Evolutionary conservation across 2,329 filamentous ascomycete species (phyloP), one percentile per base, ranked within the genome.

Genomic region (Huntiella moniliformis): DNA sequence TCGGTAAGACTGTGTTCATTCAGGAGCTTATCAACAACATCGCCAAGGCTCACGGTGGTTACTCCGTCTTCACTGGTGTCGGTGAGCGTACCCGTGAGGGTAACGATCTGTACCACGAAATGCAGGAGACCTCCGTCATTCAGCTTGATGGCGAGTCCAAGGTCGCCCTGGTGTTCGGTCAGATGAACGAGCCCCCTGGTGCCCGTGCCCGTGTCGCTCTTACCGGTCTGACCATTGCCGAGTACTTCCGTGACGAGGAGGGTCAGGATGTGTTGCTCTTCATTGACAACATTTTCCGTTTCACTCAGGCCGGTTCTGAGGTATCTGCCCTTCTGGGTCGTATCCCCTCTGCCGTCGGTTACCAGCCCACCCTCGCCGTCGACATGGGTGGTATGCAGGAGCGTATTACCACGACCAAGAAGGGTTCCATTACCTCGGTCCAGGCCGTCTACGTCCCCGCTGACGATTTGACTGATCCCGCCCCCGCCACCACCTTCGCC

Each of bases 11-110:
- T 66, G 91, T 98, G 66, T 98, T 96, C 77, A 98, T 98, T 68
- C 91, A 98, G 78, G 91, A 98, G 74, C 73, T 98, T 65, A 98
- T 98, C 74, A 98, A 98, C 86, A 98, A 98, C 82, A 96, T 98
- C 64, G 91, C 91, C 71, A 96, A 96, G 79, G 91, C 91, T 59
- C 91, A 98, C 75, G 91, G 91, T 93, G 91, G 91, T 93, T 98
- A 93, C 83, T 98, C 91, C 57, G 91, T 98, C 66, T 98, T 98
- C 82, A 94, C 86, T 64, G 91, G 91, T 88, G 91, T 98, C 70
- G 91, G 91, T 67, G 91, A 98, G 82, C 88, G 91, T 76, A 98
- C 91, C 65, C 91, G 91, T 85, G 91, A 98, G 80, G 91, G 91
- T 78, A 98, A 98, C 79, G 91, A 98, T 80, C 70, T 98, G 76